Evolutionary conservation across 176 grass and related monocot genomes (phyloP).

Genomic region (Aegilops tauschii): DNA sequence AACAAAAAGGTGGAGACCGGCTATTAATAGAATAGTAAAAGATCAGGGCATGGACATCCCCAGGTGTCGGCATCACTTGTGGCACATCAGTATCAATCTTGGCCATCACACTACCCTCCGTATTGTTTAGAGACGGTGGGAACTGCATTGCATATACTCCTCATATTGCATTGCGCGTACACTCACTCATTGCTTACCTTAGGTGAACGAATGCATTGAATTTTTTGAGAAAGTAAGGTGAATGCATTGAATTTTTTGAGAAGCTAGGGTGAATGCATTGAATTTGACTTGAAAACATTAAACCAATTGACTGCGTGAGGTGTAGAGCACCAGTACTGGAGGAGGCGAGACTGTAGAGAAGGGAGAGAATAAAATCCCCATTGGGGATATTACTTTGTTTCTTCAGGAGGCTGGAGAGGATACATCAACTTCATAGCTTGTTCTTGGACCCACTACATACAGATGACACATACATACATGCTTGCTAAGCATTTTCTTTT

Average conservation of each 20-base stretch:
- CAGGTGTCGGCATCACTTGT: conserved; percentile 52
- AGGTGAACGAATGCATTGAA: conserved; percentile 27
- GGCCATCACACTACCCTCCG: not conserved
- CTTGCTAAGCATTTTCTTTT: conserved; percentile 31
- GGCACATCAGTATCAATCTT: conserved; percentile 30
- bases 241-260: not conserved
- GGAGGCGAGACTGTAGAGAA: not conserved
- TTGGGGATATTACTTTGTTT: conserved; percentile 38
- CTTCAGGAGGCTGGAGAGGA: conserved; percentile 20
- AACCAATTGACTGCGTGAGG: conserved; percentile 9
- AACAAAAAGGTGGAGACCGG: conserved; percentile 64
- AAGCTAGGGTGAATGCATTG: conserved; percentile 2
- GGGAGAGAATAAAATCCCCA: conserved; percentile 31
- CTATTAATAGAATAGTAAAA: conserved; percentile 44
- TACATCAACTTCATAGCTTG: conserved; percentile 36
- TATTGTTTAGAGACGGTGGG: conserved; percentile 12
- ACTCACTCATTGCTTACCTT: conserved; percentile 7
- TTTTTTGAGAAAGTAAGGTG: not conserved
- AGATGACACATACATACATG: conserved; percentile 33
- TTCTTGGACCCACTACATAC: conserved; percentile 47
- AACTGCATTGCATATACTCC: conserved; percentile 4
- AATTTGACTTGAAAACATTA: conserved; percentile 15
- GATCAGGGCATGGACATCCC: conserved; percentile 71
- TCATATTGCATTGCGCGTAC: conserved; percentile 13
- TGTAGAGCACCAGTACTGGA: conserved; percentile 3